Conservation (phyloP, 805 yeast species). For the Grigorovia jiainica region DNA sequence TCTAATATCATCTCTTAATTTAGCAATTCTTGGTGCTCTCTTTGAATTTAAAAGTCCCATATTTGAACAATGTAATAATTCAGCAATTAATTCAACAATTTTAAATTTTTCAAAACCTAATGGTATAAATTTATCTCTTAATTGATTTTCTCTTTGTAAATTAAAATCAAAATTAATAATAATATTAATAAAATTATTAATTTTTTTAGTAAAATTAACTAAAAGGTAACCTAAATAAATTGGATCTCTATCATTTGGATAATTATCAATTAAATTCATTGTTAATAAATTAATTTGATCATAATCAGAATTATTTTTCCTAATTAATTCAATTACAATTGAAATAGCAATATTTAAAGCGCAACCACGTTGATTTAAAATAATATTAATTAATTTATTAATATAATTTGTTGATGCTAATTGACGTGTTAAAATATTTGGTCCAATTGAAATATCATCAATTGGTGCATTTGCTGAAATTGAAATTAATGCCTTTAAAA, state of each 20-base stretch:
- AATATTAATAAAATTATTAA: conserved; percentile 25
- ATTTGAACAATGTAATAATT: conserved; percentile 86
- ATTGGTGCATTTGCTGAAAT: conserved; percentile 85
- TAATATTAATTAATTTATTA: conserved; percentile 53
- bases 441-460: conserved; percentile 73
- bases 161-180: conserved; percentile 18
- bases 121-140: conserved; percentile 54
- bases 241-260: conserved; percentile 85
- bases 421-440: conserved; percentile 80
- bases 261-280: conserved; percentile 69
- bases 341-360: conserved; percentile 89
- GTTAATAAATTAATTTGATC: conserved; percentile 74
- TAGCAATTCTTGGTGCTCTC: conserved; percentile 56
- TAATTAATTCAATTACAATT: conserved; percentile 80
- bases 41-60: conserved; percentile 83
- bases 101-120: conserved; percentile 87
- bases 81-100: conserved; percentile 85
- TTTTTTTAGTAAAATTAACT: conserved; percentile 53
- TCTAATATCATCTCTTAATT: conserved; percentile 61
- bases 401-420: conserved; percentile 64
- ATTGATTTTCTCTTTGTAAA: conserved; percentile 42
- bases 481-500: conserved; percentile 81
- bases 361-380: conserved; percentile 58
- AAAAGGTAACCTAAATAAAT: conserved; percentile 83
- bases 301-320: conserved; percentile 92